Base-by-base conservation (phyloP, 2,329 filamentous ascomycete genomes). In the Magnaporthiopsis poae region DNA sequence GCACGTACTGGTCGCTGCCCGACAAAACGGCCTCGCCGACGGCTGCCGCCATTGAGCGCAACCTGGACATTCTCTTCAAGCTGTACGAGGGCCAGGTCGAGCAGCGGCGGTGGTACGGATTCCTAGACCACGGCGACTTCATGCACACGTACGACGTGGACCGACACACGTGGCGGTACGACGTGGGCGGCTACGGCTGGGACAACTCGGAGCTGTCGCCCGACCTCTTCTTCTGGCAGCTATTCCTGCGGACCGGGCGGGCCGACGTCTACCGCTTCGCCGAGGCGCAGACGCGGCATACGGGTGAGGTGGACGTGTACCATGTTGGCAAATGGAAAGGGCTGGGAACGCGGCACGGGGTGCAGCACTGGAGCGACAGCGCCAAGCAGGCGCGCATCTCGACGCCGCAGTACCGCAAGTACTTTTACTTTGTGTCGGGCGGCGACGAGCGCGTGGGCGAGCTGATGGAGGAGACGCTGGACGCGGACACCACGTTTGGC, bases 151-250 rank as follows among this genome's bases (percentile, higher is more conserved):
- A 88, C 68, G 86, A 88, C 64, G 69, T 72, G 0, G 81, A 87
- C 71, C 77, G 86, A 5, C 86, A 88, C 68, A 78, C 78, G 0
- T 88, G 86, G 86, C 80, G 84, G 1, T 88, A 88, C 66, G 86
- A 88, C 62, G 73, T 88, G 25, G 86, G 86, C 3, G 86, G 86
- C 0, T 88, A 85, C 67, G 85, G 84, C 0, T 88, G 86, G 86
- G 86, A 88, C 63, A 88, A 88, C 71, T 86, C 83, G 0, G 86
- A 88, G 71, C 77, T 88, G 0, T 88, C 85, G 0, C 83, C 86
- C 0, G 85, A 88, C 69, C 73, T 88, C 2, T 88, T 83, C 75
- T 81, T 88, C 70, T 88, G 86, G 86, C 81, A 80, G 4, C 84
- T 86, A 67, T 88, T 88, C 74, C 78, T 88, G 1, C 81, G 82